Conservation (phyloP, 2,329 filamentous ascomycete genomes). For the Lasiodiplodia sp. region DNA sequence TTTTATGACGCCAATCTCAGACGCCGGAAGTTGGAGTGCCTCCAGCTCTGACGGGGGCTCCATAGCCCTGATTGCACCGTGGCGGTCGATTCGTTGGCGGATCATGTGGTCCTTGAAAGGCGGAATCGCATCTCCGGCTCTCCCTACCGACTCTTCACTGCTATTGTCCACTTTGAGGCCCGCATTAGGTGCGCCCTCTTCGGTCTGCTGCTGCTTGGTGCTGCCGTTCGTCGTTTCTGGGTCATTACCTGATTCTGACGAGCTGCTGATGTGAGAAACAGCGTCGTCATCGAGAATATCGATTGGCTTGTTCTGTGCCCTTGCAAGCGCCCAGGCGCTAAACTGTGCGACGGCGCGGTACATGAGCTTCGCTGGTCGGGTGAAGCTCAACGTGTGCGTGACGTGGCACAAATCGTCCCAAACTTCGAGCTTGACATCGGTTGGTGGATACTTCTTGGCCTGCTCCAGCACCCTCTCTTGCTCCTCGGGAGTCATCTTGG, state of each 20-base stretch:
- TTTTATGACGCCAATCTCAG: conserved; percentile 80
- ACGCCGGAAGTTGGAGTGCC: conserved; percentile 68
- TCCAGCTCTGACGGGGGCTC: conserved; percentile 69
- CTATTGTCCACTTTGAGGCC: background rate
- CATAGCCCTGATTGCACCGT: conserved; percentile 77
- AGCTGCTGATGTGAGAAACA: conserved; percentile 75
- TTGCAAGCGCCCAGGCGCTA: conserved; percentile 86
- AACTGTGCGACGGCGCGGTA: conserved; percentile 92
- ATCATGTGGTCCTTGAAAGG: conserved; percentile 88
- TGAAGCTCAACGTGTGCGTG: conserved; percentile 91
- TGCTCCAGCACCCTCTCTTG: conserved; percentile 69
- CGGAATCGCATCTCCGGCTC: conserved; percentile 83
- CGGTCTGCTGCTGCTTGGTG: conserved; percentile 32
- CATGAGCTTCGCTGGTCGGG: conserved; percentile 95
- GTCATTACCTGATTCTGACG: conserved; percentile 39
- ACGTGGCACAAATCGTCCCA: conserved; percentile 97
- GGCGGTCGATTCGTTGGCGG: conserved; percentile 80
- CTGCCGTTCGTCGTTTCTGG: conserved; percentile 27
- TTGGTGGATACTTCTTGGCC: conserved; percentile 76
- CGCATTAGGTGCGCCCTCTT: background rate
- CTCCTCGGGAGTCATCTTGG: conserved; percentile 30
- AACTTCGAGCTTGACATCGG: conserved; percentile 90
- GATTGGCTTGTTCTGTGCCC: conserved; percentile 80
- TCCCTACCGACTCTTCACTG: conserved; percentile 65
- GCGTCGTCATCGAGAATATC: conserved; percentile 82